Percentiles rank a stretch among this genome's conserved stretches.
These are phyloP conservation scores for Clavispora fructus DNA, from an alignment of 805 yeast species.

Conservation along the genomic window DNA sequence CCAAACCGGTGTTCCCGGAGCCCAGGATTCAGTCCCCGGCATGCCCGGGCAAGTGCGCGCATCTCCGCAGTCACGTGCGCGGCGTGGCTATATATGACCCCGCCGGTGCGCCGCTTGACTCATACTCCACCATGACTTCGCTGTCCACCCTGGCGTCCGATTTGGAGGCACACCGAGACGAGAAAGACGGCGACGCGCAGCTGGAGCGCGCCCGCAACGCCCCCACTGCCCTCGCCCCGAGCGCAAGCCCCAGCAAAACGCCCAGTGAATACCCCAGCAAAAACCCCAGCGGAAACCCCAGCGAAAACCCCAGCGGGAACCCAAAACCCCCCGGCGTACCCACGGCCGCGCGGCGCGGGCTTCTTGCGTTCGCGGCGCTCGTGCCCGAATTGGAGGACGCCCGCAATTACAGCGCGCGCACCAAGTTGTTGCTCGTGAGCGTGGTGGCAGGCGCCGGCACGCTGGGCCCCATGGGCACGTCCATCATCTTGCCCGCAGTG, in stretches of 20 bases:
- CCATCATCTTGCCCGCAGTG: conserved; percentile 76
- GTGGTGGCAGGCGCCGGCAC: conserved; percentile 70
- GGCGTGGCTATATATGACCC: not conserved
- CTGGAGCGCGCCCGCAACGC: too few species aligned
- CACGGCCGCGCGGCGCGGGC: conserved; percentile 45
- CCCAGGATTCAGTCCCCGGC: too few species aligned
- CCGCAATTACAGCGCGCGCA: conserved; percentile 47
- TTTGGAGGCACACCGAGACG: not conserved
- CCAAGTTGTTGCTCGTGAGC: conserved; percentile 53
- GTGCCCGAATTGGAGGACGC: conserved; percentile 75
- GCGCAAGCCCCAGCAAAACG: too few species aligned
- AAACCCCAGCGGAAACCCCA: too few species aligned
- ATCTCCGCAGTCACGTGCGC: not conserved
- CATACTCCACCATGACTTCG: not conserved
- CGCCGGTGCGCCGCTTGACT: not conserved
- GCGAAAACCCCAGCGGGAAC: too few species aligned
- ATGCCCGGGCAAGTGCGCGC: too few species aligned
- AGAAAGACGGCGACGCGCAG: too few species aligned
- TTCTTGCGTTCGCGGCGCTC: conserved; percentile 45
- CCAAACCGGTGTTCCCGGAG: too few species aligned
- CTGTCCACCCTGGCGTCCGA: not conserved
- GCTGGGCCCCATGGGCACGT: conserved; percentile 87
- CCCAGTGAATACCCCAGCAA: too few species aligned
- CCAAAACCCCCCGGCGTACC: too few species aligned
- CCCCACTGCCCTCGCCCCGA: too few species aligned